Conservation (phyloP, 1,284 basidiomycete species). For the Flammula alnicola region DNA sequence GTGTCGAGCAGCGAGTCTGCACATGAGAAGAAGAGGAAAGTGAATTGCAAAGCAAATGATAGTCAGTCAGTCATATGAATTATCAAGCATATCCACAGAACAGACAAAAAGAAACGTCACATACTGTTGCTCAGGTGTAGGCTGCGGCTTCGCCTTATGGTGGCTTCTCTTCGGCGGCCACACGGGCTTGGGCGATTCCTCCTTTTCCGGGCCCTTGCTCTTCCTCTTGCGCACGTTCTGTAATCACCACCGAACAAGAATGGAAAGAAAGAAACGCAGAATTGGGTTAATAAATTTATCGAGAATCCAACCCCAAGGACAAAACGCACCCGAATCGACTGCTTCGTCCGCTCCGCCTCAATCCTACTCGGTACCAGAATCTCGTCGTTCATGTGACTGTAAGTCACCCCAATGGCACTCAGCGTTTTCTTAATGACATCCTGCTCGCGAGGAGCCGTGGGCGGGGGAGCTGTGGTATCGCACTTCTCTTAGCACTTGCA, state of each 20-base stretch:
- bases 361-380: conserved; percentile 69
- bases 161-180: conserved; percentile 72
- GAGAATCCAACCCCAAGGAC: no score
- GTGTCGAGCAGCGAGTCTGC: conserved; percentile 56
- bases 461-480: conserved; percentile 35
- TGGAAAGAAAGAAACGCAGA: no score
- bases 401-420: conserved; percentile 63
- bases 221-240: conserved; percentile 30
- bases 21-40: no score
- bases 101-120: conserved; percentile 27
- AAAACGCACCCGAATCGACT: conserved; percentile 53
- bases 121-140: conserved; percentile 55
- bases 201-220: conserved; percentile 27
- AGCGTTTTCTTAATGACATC: conserved; percentile 60
- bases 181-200: conserved; percentile 44
- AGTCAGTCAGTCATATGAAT: no score
- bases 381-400: conserved; percentile 76
- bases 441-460: conserved; percentile 34
- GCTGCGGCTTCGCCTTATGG: conserved; percentile 49
- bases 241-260: no score
- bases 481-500: no score
- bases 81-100: no score
- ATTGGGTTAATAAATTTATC: not conserved
- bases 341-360: conserved; percentile 63
- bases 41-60: no score